Base-by-base conservation (phyloP, 148 eudicot species). In the Selenicereus undatus region DNA sequence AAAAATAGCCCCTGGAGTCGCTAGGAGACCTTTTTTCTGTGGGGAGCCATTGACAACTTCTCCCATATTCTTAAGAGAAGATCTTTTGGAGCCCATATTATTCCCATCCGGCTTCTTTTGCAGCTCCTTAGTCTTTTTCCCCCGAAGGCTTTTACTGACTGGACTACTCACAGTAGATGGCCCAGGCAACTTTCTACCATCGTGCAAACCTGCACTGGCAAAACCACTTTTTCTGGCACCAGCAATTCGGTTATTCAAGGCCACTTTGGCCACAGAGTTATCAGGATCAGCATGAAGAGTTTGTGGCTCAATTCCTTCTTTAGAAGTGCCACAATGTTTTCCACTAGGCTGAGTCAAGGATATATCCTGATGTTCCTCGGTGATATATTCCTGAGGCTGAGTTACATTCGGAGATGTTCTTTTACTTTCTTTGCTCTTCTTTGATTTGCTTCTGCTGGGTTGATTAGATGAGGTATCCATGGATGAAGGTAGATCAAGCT, bases 1-100 rank as follows among this genome's bases (percentile, higher is more conserved):
- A 73, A 94, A 91, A 60, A 91, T 86, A 54, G 89, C 77, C 32
- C 83, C 88, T 29, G 91, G 75, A 78, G 89, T 88, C 50, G 79
- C 81, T 50, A 87, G 62, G 84, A 88, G 76, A 58, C 84, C 86
- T 82, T 87, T 90, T 70, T 84, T 82, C 68, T 51, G 80, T 74
- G 58, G 74, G 51, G 83, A 83, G 68, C 82, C 69, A 77, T 78
- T 89, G 76, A 77, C 76, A 45, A 77, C 81, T 81, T 82, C 74
- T 54, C 75, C 81, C 26, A 30, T 51, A 62, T 50, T 74, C 77
- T 82, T 78, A 76, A 22, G 77, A 18, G 86, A 84, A 83, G 81
- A 58, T 54, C 81, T 85, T 75, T 76, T 78, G 84, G 64, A 77
- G 71, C 58, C 77, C 35, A 52, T 24, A 76, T n/a, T 72, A 79